Evolutionary conservation across 2,329 filamentous ascomycete species (phyloP).

Genomic region (Zymoseptoria pseudotritici): DNA sequence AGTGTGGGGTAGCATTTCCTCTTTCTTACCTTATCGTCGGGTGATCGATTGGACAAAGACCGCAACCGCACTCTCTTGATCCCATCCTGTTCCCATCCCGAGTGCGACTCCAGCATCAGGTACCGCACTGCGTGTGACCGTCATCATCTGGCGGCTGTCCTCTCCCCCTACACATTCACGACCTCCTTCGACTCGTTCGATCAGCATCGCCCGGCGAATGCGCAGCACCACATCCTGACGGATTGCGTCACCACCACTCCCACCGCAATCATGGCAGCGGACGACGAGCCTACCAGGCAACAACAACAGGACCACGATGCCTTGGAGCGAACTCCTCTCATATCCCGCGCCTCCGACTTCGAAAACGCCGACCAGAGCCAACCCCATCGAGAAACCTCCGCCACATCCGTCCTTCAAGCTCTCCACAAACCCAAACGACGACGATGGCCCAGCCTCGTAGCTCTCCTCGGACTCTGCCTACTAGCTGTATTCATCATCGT

Average conservation of each 20-base stretch:
- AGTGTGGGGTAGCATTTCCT: neutral
- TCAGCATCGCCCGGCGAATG: neutral
- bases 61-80: neutral
- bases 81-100: neutral
- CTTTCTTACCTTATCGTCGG: neutral
- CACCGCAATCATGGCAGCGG: neutral
- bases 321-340: neutral
- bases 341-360: neutral
- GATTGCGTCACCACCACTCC: neutral
- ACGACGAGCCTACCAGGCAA: neutral
- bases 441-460: conserved; percentile 69
- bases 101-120: neutral
- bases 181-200: neutral
- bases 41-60: neutral
- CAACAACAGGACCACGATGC: neutral
- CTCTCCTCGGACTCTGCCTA: conserved; percentile 58
- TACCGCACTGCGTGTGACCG: neutral
- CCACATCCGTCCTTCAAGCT: conserved; percentile 12
- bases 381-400: conserved; percentile 18
- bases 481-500: conserved; percentile 62
- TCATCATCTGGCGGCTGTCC: neutral
- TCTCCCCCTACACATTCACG: neutral
- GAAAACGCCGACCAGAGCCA: conserved; percentile 16
- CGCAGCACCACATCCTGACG: neutral
- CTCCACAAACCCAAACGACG: conserved; percentile 39